Conservation (phyloP, 768 basidiomycete genomes). For the Baorangia bicolor region DNA sequence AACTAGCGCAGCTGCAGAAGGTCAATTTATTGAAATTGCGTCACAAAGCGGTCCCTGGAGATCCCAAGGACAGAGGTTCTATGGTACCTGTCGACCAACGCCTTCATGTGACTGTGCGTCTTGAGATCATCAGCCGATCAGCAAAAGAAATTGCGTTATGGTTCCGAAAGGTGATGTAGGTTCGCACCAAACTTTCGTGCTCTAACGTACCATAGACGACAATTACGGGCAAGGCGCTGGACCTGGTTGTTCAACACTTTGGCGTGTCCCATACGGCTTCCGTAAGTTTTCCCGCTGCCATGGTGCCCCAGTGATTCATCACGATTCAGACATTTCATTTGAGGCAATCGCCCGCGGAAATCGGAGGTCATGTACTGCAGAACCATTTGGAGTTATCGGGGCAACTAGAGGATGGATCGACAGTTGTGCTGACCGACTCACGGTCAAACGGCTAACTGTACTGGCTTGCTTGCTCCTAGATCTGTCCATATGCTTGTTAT, state of each 20-base stretch:
- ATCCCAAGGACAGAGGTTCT: constrained; percentile 53
- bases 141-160: constrained; percentile 53
- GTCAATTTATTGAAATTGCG: constrained; percentile 74
- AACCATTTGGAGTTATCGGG: constrained; percentile 49
- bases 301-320: constrained; percentile 14
- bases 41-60: constrained; percentile 62
- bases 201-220: constrained; percentile 41
- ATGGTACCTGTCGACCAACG: constrained; percentile 54
- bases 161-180: constrained; percentile 60
- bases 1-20: constrained; percentile 52
- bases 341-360: constrained; percentile 26
- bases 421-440: constrained; percentile 16
- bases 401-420: constrained; percentile 56
- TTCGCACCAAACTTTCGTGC: background rate
- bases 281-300: constrained; percentile 9
- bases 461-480: background rate
- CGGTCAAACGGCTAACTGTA: background rate
- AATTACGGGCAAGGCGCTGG: constrained; percentile 60
- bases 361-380: constrained; percentile 34
- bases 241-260: constrained; percentile 41
- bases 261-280: constrained; percentile 5
- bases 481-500: background rate
- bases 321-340: constrained; percentile 45
- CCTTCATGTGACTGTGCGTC: constrained; percentile 51
- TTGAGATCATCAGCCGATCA: constrained; percentile 26